Conservation (phyloP, 352 stramenopile species). For the Pythium pectinolyticum region DNA sequence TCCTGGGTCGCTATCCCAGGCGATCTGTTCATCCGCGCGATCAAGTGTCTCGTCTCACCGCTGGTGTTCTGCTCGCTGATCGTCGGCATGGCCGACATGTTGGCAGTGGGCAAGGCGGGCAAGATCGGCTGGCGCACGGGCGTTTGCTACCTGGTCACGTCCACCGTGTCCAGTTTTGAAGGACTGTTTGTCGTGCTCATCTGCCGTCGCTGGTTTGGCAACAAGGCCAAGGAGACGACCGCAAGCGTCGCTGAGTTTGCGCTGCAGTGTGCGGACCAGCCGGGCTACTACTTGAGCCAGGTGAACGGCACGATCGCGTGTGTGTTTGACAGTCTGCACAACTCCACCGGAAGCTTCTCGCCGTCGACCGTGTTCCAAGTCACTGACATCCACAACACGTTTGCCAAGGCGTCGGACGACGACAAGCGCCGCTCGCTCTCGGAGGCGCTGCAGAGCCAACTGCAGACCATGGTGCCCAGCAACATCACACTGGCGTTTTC, state of each 20-base stretch:
- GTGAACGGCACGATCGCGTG: conserved; percentile 15
- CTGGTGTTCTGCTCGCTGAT: conserved; percentile 7
- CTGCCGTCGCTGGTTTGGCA: conserved; percentile 22
- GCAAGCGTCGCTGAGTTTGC: conserved; percentile 11
- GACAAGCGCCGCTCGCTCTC: conserved; percentile 8
- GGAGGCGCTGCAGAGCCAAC: conserved; percentile 20
- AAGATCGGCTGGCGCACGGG: conserved; percentile 34
- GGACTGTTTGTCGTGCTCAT: conserved; percentile 20
- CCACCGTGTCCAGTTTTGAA: conserved; percentile 7
- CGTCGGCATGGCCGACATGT: conserved; percentile 32
- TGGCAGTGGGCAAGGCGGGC: conserved; percentile 32
- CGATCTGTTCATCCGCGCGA: conserved; percentile 39
- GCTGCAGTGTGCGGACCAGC: conserved; percentile 12
- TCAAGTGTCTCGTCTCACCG: conserved; percentile 22
- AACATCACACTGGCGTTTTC: conserved; percentile 36
- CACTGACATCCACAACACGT: conserved; percentile 22
- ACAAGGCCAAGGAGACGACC: conserved; percentile 9
- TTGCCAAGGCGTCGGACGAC: conserved; percentile 1
- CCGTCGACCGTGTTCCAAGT: conserved; percentile 13
- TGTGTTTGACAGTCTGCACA: conserved; percentile 10
- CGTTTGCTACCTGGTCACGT: conserved; percentile 26
- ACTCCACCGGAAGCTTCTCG: conserved; percentile 1
- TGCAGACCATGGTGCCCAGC: conserved; percentile 18
- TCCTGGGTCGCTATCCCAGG: conserved; percentile 42
- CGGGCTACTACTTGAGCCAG: conserved; percentile 17